phyloP scores from a whole-genome alignment of 139 green algal genomes.

The Picochlorum sp. region DNA sequence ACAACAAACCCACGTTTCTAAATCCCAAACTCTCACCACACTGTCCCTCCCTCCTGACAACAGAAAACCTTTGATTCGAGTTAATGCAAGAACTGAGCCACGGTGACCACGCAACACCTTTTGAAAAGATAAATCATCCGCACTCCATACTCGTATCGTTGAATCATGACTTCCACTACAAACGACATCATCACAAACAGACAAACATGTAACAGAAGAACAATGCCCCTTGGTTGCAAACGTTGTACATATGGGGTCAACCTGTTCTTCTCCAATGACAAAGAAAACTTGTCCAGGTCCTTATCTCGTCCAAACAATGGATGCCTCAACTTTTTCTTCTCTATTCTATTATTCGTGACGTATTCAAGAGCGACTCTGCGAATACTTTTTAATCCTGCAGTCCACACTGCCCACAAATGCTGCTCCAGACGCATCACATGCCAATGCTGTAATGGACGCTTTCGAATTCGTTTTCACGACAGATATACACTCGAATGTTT shows the following conservation, averaged over 20 bases:
- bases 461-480: constrained; percentile 23
- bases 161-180: constrained; percentile 41
- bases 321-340: background rate
- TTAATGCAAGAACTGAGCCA: constrained; percentile 74
- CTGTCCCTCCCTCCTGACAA: constrained; percentile 79
- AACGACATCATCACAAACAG: constrained; percentile 34
- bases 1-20: constrained; percentile 76
- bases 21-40: constrained; percentile 81
- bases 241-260: background rate
- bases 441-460: constrained; percentile 27
- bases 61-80: constrained; percentile 47
- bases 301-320: no score
- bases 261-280: background rate
- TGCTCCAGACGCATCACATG: background rate
- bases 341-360: background rate
- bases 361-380: background rate
- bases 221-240: constrained; percentile 31
- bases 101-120: constrained; percentile 54
- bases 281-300: no score
- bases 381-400: constrained; percentile 9
- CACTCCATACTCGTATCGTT: constrained; percentile 63
- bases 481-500: constrained; percentile 22
- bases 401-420: constrained; percentile 49
- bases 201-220: constrained; percentile 54
- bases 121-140: constrained; percentile 40